Percentiles rank a stretch among this genome's conserved stretches.
phyloP scores from a whole-genome alignment of 108 stramenopile species.

The Conticribra guillardii region DNA sequence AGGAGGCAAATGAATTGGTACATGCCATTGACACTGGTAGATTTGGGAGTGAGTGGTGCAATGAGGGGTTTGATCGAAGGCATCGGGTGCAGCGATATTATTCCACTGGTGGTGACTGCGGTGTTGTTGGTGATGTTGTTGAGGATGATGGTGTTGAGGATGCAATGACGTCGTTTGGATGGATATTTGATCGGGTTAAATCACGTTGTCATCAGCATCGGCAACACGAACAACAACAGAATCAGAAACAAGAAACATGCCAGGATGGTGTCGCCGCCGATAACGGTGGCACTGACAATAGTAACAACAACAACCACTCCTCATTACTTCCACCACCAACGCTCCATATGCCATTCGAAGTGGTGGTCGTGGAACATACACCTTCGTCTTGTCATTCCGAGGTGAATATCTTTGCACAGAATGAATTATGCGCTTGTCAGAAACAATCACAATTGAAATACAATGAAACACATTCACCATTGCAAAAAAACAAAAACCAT shows the following conservation, averaged over 20 bases:
- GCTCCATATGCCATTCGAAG: slow-evolving; percentile 31
- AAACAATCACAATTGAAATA: neutral
- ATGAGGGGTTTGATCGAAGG: slow-evolving; percentile 76
- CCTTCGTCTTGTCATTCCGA: slow-evolving; percentile 34
- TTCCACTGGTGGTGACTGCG: slow-evolving; percentile 5
- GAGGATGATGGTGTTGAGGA: neutral
- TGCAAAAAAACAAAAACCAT: neutral
- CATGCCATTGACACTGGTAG: slow-evolving; percentile 30
- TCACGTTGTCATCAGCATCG: slow-evolving; percentile 2
- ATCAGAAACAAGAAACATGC: neutral
- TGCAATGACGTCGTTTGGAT: slow-evolving; percentile 21
- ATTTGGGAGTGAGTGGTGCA: slow-evolving; percentile 32
- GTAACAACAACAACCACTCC: neutral
- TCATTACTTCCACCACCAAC: too few relatives aligned
- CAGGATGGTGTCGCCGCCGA: neutral
- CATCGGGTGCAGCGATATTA: slow-evolving; percentile 61
- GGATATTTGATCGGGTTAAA: slow-evolving; percentile 37
- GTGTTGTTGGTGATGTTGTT: neutral
- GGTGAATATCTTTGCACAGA: slow-evolving; percentile 35
- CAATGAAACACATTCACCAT: too few relatives aligned
- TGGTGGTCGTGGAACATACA: slow-evolving; percentile 43
- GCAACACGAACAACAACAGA: neutral
- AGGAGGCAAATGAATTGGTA: slow-evolving; percentile 27
- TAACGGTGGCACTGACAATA: neutral
- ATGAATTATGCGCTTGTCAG: slow-evolving; percentile 19